phyloP scores from a whole-genome alignment of 2,329 filamentous ascomycete species.

The Curvularia lunata region DNA sequence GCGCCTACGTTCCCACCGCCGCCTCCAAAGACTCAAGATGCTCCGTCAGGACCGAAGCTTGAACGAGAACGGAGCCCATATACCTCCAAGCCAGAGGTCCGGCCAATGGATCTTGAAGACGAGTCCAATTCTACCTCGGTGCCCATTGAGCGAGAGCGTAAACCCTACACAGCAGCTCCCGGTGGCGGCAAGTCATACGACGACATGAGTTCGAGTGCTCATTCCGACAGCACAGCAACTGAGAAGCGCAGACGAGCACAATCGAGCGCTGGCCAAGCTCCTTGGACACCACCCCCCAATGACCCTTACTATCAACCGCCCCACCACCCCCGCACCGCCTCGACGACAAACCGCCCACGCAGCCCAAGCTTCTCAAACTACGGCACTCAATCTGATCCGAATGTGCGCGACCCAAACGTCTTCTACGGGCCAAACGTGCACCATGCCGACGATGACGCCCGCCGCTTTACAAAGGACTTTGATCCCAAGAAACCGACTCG shows the following conservation, averaged over 20 bases:
- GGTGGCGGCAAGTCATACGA: slow-evolving; percentile 64
- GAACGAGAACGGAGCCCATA: slow-evolving; percentile 49
- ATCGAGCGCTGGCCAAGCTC: slow-evolving; percentile 42
- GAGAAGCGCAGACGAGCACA: slow-evolving; percentile 40
- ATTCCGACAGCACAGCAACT: slow-evolving; percentile 32
- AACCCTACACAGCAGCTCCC: slow-evolving; percentile 67
- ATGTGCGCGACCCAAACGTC: slow-evolving; percentile 37
- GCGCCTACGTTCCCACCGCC: slow-evolving; percentile 46
- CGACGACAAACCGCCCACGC: slow-evolving; percentile 33
- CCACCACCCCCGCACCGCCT: slow-evolving; percentile 32
- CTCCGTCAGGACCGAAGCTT: slow-evolving; percentile 25
- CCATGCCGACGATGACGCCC: slow-evolving; percentile 41
- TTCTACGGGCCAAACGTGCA: slow-evolving; percentile 45
- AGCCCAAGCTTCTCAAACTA: slow-evolving; percentile 47
- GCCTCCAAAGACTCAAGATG: slow-evolving; percentile 34
- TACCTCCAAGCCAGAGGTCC: slow-evolving; percentile 31
- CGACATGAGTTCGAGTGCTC: slow-evolving; percentile 30
- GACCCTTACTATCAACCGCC: slow-evolving; percentile 29
- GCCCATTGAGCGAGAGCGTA: slow-evolving; percentile 69
- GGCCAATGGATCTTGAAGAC: slow-evolving; percentile 44
- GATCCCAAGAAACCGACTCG: slow-evolving; percentile 38
- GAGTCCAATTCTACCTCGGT: slow-evolving; percentile 49
- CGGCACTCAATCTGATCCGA: slow-evolving; percentile 44
- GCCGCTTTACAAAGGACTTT: slow-evolving; percentile 39
- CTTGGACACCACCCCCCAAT: slow-evolving; percentile 34